Evolutionary conservation across 805 yeast genomes (phyloP), one percentile per base, ranked within the genome.

Genomic region (Zygotorulaspora florentina): DNA sequence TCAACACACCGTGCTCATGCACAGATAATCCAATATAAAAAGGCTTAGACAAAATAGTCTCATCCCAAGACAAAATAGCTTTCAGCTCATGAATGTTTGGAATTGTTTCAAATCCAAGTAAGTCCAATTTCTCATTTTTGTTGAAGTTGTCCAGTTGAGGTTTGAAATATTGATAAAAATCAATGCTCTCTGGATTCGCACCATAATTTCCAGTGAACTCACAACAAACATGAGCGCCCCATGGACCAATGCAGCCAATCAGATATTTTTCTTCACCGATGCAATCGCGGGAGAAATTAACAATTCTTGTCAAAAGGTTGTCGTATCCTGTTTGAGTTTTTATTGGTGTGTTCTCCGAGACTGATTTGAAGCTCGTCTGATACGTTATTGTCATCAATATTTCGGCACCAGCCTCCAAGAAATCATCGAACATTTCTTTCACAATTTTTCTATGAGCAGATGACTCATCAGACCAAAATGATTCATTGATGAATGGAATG

Each of bases 141-240:
- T 85, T 87, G 66, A 82, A 84, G 15, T 66, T 63, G 8, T 58
- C 62, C 45, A 86, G 55, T 35, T 69, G 69, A 2, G 65, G 66
- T 17, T 52, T 57, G 16, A 59, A 59, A 15, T 65, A 66, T 8
- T 61, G 59, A 2, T 66, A 58, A 7, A 62, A 67, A 20, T 61
- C 68, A 26, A 64, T 61, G 2, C 36, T 39, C 18, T 50, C 57
- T 4, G 65, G 56, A 17, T 47, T 25, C 6, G 44, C 40, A 10
- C 71, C 73, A 59, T 85, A 85, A 41, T 79, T 72, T 1, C 95
- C 95, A 2, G 82, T 79, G 56, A 82, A 87, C 57, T 87, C 96
- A 0, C 83, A 72, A 28, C 83, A 79, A 29, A 83, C 57, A 52
- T 67, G 80, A 0, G 90, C 86, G 1, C 91, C 95, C 62, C 79